A percentile compares a stretch with the other conserved stretches of the same genome.
phyloP scores from a whole-genome alignment of 2,329 filamentous ascomycete genomes.

The Basipetospora chlamydospora region DNA sequence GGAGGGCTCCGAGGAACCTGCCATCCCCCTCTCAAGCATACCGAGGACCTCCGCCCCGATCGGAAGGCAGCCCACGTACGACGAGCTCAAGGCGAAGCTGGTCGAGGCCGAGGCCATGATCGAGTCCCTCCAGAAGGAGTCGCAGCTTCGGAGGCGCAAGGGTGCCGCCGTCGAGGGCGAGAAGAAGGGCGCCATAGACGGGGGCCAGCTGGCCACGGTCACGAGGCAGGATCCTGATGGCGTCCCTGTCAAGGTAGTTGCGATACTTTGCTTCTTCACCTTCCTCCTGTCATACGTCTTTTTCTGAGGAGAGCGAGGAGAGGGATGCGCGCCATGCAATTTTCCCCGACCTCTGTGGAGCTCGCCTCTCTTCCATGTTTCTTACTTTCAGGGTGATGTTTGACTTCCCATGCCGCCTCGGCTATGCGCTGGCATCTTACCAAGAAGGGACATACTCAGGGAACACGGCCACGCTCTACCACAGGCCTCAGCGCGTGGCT shows the following conservation, averaged over 20 bases:
- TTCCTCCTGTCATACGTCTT: conserved; percentile 94
- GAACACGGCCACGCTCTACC: no score
- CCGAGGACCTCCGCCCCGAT: conserved; percentile 13
- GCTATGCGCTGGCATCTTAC: no score
- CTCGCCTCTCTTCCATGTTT: no score
- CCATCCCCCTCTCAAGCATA: conserved; percentile 13
- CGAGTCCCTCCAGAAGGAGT: conserved; percentile 51
- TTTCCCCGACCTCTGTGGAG: no score
- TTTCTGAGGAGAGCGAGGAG: no score
- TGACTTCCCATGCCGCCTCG: no score
- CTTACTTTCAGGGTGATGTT: no score
- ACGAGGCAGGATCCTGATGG: conserved; percentile 35
- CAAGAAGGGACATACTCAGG: no score
- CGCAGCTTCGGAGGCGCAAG: conserved; percentile 65
- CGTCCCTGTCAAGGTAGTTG: conserved; percentile 75
- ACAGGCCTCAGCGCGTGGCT: no score
- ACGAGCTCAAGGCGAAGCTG: conserved; percentile 60
- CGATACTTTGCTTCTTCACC: conserved; percentile 70
- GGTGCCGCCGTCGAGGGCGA: conserved; percentile 31
- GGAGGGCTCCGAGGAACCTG: conserved; percentile 15
- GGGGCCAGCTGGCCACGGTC: conserved; percentile 15
- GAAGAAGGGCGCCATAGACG: conserved; percentile 32
- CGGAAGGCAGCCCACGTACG: conserved; percentile 20
- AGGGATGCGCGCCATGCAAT: no score
- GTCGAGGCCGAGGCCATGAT: conserved; percentile 63